Evolutionary conservation across 1,284 basidiomycete genomes (phyloP), one percentile per base, ranked within the genome.

Genomic region (Trametes versicolor): DNA sequence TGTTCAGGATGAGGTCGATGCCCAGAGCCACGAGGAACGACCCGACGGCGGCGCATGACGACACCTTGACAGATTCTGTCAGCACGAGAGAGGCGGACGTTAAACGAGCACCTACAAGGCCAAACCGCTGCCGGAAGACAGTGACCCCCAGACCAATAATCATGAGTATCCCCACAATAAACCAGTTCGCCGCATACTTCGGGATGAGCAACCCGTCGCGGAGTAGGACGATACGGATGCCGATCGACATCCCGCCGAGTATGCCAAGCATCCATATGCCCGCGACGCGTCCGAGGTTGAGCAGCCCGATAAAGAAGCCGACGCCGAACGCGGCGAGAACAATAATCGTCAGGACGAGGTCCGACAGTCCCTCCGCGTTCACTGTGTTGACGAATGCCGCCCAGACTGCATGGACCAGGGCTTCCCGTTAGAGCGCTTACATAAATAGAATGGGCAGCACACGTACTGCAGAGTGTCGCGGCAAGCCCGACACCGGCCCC

Each of bases 321-420:
- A 84, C 60, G 39, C 75, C 67, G 69, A 88, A 88, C 54, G 86
- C 78, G 0, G 74, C 79, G 27, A 89, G 64, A 5, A 84, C 77
- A 62, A 87, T 78, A 36, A 81, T 64, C 0, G 83, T 83, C 41
- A 91, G 74, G 6, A 84, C 70, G 45, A 84, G 58, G 71, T 91
- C 89, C 0, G 85, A 75, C 15, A 89, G 70, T 15, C 85, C 84
- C 7, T 76, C 71, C 7, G 82, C 76, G 64, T 79, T 76, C 6
- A 86, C 75, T 0, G 84, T 82, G 74, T 89, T 91, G 62, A 87
- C 78, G 60, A 91, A 80, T 39, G 87, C 84, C 10, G 84, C 80
- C 88, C 87, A 89, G 21, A 84, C 87, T 87, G 67, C 19, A 21
- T 56, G 60, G 49, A 17, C 2, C 12, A 27, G 8, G 2, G 15